Conservation (phyloP, 2,329 filamentous ascomycete species). For the Paecilomyces dactylethromorphus region DNA sequence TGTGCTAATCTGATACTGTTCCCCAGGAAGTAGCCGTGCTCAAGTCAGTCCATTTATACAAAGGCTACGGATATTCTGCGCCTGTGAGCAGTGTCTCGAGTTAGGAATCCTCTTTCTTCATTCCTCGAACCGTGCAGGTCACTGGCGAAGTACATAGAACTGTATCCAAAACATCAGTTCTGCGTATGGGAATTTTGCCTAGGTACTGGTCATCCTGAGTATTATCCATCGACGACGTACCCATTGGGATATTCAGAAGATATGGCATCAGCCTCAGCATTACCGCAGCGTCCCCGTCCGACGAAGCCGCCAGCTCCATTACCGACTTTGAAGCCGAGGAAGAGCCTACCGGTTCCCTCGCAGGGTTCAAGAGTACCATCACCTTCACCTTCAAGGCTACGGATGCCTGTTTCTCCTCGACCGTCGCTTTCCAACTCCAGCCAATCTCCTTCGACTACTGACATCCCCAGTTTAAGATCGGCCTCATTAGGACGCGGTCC, state of each 20-base stretch:
- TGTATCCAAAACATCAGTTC: background rate
- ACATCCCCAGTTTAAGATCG: constrained; percentile 52
- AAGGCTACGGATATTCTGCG: background rate
- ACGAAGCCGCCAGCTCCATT: constrained; percentile 56
- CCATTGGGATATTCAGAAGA: background rate
- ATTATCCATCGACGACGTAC: background rate
- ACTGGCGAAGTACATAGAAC: background rate
- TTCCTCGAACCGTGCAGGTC: background rate
- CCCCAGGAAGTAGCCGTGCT: background rate
- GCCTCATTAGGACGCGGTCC: constrained; percentile 49
- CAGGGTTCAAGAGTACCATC: constrained; percentile 38
- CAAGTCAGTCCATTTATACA: background rate
- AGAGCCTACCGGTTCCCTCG: constrained; percentile 52
- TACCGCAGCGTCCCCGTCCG: constrained; percentile 59
- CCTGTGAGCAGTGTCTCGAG: background rate
- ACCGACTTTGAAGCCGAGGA: constrained; percentile 5
- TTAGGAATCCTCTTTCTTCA: background rate
- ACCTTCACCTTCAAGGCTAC: constrained; percentile 48
- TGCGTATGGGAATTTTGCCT: background rate
- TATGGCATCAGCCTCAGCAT: constrained; percentile 46
- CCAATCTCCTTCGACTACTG: constrained; percentile 42
- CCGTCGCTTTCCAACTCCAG: constrained; percentile 46
- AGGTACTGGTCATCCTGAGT: background rate
- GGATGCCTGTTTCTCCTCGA: constrained; percentile 53
- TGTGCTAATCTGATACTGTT: background rate